Conservation (phyloP, 2,329 filamentous ascomycete species). For the Alternaria triticina region DNA sequence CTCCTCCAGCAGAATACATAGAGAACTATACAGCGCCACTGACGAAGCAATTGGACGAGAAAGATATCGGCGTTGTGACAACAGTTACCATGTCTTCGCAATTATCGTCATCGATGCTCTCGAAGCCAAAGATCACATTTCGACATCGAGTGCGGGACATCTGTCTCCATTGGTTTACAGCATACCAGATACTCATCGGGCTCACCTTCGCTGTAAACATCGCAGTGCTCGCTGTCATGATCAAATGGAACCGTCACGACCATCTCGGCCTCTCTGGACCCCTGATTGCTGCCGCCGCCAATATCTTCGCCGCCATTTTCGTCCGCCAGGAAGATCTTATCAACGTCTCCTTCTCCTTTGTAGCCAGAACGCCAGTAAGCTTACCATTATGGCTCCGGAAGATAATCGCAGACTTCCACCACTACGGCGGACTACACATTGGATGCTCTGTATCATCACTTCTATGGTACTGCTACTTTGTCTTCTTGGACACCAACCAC, state of each 20-base stretch:
- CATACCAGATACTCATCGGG: conserved; percentile 23
- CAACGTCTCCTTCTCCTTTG: conserved; percentile 35
- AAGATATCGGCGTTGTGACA: neutral
- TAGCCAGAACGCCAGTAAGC: conserved; percentile 34
- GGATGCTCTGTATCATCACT: conserved; percentile 40
- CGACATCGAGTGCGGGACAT: conserved; percentile 1
- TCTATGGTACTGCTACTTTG: conserved; percentile 55
- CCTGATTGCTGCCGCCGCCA: conserved; percentile 41
- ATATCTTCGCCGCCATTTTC: conserved; percentile 41
- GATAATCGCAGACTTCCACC: conserved; percentile 35
- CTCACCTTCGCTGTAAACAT: conserved; percentile 17
- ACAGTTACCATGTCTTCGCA: neutral
- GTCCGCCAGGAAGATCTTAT: conserved; percentile 44
- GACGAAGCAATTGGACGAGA: neutral
- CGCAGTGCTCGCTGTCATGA: neutral
- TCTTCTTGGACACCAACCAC: conserved; percentile 36
- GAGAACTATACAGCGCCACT: neutral
- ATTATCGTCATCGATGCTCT: neutral
- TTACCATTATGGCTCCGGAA: conserved; percentile 34
- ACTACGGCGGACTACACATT: conserved; percentile 45
- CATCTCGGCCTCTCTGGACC: neutral
- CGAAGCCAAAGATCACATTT: neutral
- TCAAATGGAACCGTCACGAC: neutral
- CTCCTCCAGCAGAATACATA: neutral
- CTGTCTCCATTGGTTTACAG: conserved; percentile 23